Evolutionary conservation across 1,284 basidiomycete species (phyloP), one percentile per base, ranked within the genome.

Genomic region (Rhizopogon parksii): DNA sequence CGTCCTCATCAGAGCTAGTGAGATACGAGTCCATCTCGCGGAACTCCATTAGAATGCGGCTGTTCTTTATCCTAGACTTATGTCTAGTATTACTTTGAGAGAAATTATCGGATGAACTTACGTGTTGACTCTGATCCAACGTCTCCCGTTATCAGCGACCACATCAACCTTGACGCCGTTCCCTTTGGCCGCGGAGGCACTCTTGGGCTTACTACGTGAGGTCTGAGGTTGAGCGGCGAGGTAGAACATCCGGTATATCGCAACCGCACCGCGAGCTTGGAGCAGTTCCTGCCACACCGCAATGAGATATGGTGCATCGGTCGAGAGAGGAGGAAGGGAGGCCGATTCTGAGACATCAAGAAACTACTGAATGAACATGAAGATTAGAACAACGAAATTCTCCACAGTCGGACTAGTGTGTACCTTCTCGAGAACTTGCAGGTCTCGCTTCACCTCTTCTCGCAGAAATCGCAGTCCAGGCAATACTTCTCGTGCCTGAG

Each of bases 121-220:
- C 90, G 90, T 92, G 69, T 91, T 92, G 21, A 93, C 78, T 58
- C 89, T 75, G 34, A 89, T 83, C 90, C 89, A 93, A 7, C 74
- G 70, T 27, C 74, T 71, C 0, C 88, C 89, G 48, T 81, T 78
- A 37, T 88, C 78, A 2, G 85, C 83, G 21, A 92, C 81, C 4
- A 92, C 75, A 61, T 94, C 91, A 0, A 92, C 82, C 58, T 88
- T 90, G n/a, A 80, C 74, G 1, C 73, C 73, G 5, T 71, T 62
- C n/a, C 69, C 56, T 56, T 69, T 73, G 6, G 52, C 19, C 53
- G 53, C 32, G 2, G 24, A 34, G 35, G 21, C 42, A 45, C 12
- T 30, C 45, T 54, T 57, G 55, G 24, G 42, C 50, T 40, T 58
- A 53, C 14, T 58, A 53, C 14, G 60, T 42, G 30, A 57, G 54